phyloP scores from a whole-genome alignment of 2,329 filamentous ascomycete species.

The Biscogniauxia sp. region DNA sequence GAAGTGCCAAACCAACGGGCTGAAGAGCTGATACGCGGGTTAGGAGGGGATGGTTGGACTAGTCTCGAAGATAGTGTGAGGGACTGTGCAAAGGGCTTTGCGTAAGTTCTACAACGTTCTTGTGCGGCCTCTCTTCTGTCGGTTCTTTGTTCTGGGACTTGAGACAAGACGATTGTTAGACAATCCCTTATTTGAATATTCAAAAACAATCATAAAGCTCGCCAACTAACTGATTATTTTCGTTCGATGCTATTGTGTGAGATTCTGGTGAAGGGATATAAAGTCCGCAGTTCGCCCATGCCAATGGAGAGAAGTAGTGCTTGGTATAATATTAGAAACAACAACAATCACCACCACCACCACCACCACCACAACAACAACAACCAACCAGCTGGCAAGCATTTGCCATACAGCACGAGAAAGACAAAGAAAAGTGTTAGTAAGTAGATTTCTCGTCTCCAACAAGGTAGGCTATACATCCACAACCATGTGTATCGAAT shows the following conservation, averaged over 20 bases:
- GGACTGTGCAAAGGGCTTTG: conserved; percentile 21
- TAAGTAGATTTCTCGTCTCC: neutral
- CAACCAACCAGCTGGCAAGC: neutral
- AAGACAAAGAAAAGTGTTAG: neutral
- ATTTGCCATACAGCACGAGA: neutral
- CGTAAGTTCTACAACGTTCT: conserved; percentile 2
- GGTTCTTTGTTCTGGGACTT: neutral
- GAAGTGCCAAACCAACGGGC: conserved; percentile 31
- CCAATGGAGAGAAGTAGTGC: neutral
- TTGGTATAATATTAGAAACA: neutral
- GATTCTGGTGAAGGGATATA: neutral
- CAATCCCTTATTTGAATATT: neutral
- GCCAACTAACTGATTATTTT: neutral
- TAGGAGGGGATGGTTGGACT: conserved; percentile 31
- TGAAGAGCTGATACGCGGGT: conserved; percentile 24
- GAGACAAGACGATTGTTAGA: neutral
- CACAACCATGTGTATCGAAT: conserved; percentile 12
- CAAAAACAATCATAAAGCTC: too few relatives aligned
- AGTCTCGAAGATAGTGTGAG: conserved; percentile 30
- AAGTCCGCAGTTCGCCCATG: neutral
- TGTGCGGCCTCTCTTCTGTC: neutral
- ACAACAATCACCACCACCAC: too few relatives aligned
- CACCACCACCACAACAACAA: neutral
- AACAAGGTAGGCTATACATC: neutral
- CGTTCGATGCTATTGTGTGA: neutral